Base-by-base conservation (phyloP, 192 early-diverging fungal genomes). In the Linderina pennispora region DNA sequence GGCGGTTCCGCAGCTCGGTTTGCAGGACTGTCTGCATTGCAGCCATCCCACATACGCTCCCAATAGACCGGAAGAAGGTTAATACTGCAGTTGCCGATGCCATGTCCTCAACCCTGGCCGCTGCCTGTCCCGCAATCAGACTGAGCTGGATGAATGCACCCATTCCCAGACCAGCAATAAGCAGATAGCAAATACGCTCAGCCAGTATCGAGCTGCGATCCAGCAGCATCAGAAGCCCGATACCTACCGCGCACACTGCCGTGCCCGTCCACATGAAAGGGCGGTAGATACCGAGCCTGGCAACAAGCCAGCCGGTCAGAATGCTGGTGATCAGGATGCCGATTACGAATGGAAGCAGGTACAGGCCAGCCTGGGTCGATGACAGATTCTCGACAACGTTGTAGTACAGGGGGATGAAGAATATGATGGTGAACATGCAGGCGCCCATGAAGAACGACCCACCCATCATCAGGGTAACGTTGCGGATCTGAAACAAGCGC, bases 141-240 rank as follows among this genome's bases (percentile, higher is more conserved):
- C 80, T 69, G 2, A 80, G 80, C 69, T 91, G 91, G 55, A 92
- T 76, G 40, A 81, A 77, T 17, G 75, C 53, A 15, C 94, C 92
- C 6, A 84, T 47, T 9, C 94, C 91, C 9, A 82, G 18, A 11
- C 90, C 91, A n/a, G 79, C 48, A 32, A 91, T 62, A 14, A 91
- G 48, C 48, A 89, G 56, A 51, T 62, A 89, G 28, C 82, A 74
- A 44, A 85, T 79, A 21, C 79, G 72, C 43, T 61, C 36, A 6
- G 74, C 84, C 40, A 62, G 32, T 7, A 43, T 50, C 10, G 80
- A 74, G 15, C 72, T 58, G 15, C 51, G 56, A 17, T 62, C 26
- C 23, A 88, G 54, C 14, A 80, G 80, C 3, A 71, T 51, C 13
- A 86, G 62, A 35, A 97, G 72, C 2, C 70, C 81, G 25, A 74